These are phyloP conservation scores for Epichloe uncinata DNA, from an alignment of 2,329 filamentous ascomycete genomes.

Conservation along the genomic window DNA sequence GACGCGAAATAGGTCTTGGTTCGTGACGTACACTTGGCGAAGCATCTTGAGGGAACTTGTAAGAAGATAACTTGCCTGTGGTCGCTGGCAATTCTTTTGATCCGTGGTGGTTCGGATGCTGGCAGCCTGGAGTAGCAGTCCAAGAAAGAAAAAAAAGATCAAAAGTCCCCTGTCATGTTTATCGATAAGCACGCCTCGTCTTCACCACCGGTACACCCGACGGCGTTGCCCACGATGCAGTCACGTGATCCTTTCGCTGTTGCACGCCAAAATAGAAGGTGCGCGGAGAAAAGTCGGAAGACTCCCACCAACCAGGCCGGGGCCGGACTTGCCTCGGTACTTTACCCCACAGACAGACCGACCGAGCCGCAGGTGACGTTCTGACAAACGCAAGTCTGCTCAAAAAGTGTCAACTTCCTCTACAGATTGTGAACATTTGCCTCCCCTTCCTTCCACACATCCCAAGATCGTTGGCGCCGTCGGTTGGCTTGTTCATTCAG, in stretches of 20 bases:
- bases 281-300: no score
- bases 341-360: slow-evolving; percentile 8
- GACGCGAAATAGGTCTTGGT: no score
- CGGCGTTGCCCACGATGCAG: slow-evolving; percentile 15
- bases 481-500: not conserved
- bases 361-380: slow-evolving; percentile 9
- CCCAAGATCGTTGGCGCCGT: not conserved
- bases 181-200: slow-evolving; percentile 18
- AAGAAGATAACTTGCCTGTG: not conserved
- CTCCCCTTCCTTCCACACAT: not conserved
- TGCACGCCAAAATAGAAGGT: not conserved
- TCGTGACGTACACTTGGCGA: slow-evolving; percentile 31
- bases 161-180: slow-evolving; percentile 8
- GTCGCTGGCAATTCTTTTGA: not conserved
- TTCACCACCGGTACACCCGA: not conserved
- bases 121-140: no score
- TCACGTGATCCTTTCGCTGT: slow-evolving; percentile 19
- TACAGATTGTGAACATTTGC: not conserved
- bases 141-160: slow-evolving; percentile 13
- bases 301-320: not conserved
- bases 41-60: slow-evolving; percentile 26
- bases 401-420: not conserved
- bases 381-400: slow-evolving; percentile 4
- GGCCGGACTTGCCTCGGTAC: slow-evolving; percentile 11
- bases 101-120: not conserved